Percentiles rank a stretch among this genome's conserved stretches.
Evolutionary conservation across 805 yeast species (phyloP).

Genomic region (Saturnispora diversa): DNA sequence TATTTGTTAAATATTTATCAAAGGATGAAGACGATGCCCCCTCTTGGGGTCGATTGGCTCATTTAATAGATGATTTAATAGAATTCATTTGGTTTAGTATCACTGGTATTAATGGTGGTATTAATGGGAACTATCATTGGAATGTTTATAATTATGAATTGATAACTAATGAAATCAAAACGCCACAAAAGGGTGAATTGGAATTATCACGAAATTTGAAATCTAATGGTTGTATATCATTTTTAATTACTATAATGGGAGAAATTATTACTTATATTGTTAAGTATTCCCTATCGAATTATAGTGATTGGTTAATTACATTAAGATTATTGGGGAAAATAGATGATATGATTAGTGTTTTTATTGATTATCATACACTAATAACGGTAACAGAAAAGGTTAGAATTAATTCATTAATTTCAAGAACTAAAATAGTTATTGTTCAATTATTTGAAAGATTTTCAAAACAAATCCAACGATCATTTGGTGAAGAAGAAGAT

Average conservation of each 20-base stretch:
- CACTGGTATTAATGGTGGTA: conserved; percentile 21
- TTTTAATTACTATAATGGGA: conserved; percentile 54
- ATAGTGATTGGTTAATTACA: conserved; percentile 20
- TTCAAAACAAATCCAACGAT: conserved; percentile 9
- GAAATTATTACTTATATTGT: conserved; percentile 56
- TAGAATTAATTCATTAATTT: conserved; percentile 28
- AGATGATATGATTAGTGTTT: conserved; percentile 26
- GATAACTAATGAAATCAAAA: conserved; percentile 1
- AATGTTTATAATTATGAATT: conserved; percentile 13
- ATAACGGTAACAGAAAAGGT: conserved; percentile 30
- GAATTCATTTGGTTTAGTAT: conserved; percentile 60
- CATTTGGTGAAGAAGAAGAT: not conserved
- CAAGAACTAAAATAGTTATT: conserved; percentile 26
- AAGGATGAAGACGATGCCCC: conserved; percentile 16
- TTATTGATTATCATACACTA: conserved; percentile 23
- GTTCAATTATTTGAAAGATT: conserved; percentile 27
- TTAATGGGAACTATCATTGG: conserved; percentile 20
- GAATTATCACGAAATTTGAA: conserved; percentile 10
- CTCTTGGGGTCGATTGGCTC: conserved; percentile 30
- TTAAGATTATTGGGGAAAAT: conserved; percentile 22
- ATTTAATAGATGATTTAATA: conserved; percentile 41
- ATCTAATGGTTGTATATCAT: conserved; percentile 47
- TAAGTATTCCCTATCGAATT: conserved; percentile 27
- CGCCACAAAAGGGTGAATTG: not conserved
- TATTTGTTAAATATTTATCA: conserved; percentile 36